phyloP scores from a whole-genome alignment of 495 filamentous ascomycete species.

The Neurospora tetraspora region DNA sequence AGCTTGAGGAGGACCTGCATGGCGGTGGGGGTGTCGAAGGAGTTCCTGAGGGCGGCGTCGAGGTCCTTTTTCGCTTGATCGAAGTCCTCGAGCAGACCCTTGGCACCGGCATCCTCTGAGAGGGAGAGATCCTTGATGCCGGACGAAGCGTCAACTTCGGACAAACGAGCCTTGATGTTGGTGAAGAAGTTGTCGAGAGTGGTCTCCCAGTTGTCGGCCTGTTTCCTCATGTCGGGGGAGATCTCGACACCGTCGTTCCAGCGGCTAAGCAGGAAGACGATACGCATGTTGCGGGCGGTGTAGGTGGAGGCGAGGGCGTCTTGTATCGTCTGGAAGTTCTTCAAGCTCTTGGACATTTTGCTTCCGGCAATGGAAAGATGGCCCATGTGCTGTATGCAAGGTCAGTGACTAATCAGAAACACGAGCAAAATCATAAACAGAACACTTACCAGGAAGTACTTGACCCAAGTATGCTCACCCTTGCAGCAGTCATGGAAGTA shows the following conservation, averaged over 20 bases:
- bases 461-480: constrained; percentile 69
- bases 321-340: constrained; percentile 95
- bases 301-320: constrained; percentile 68
- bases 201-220: constrained; percentile 69
- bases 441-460: constrained; percentile 62
- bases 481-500: constrained; percentile 51
- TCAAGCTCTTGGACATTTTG: constrained; percentile 93
- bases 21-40: constrained; percentile 74
- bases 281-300: constrained; percentile 69
- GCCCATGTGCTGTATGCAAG: constrained; percentile 58
- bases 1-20: constrained; percentile 68
- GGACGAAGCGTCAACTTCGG: constrained; percentile 28
- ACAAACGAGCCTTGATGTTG: constrained; percentile 54
- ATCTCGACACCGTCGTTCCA: constrained; percentile 94
- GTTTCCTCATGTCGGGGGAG: constrained; percentile 65
- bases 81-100: constrained; percentile 34
- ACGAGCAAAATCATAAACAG: background rate
- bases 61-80: constrained; percentile 55
- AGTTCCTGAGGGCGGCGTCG: constrained; percentile 64
- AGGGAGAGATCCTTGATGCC: constrained; percentile 37
- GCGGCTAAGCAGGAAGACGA: constrained; percentile 76
- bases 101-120: constrained; percentile 13
- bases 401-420: background rate
- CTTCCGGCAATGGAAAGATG: constrained; percentile 81
- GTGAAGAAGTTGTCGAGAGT: constrained; percentile 88